Base-by-base conservation (phyloP, 306 rosid species). In the Castanospermum australe region DNA sequence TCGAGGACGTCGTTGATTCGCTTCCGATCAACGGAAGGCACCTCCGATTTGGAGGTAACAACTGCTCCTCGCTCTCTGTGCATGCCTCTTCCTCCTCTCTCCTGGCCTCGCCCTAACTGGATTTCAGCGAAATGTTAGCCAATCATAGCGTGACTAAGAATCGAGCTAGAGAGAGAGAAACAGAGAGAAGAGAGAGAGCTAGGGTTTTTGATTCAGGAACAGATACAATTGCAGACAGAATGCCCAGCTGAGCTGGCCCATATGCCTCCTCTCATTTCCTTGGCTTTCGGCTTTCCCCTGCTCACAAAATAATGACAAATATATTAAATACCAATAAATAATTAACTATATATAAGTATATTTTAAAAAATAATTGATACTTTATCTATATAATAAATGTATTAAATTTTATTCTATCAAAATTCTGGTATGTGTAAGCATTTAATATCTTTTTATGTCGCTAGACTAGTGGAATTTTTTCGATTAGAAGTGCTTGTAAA, bases 1-100 rank as follows among this genome's bases (percentile, higher is more conserved):
- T 95, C 99, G 32, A 95, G 86, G 12, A 91, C 98, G 55, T 92
- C 99, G 90, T 91, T 93, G 93, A 95, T 87, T 78, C 97, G 89
- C 82, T 89, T 92, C 86, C 98, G 99, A 90, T 95, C 90, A 75
- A 84, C 80, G 69, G 81, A 44, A 67, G 18, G 54, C 38, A 67
- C 89, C 87, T 89, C 93, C 86, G 89, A 32, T 89, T 88, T 90
- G 61, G 90, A 79, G 60, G 90, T 82, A 38, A 85, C 84, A 21
- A 60, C 15, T 2, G 33, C 75, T 14, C 82, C 93, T 61, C 92
- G 79, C 41, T 84, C 97, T 82, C 91, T 92, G 86, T 93, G 89
- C 97, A 84, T 84, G 59, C 69, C 80, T 56, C 39, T 72, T 36
- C 44, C 41, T 0, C 67, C 60, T 28, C 55, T 32, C 30, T 38